A percentile compares a stretch with the other conserved stretches of the same genome.
Conservation (phyloP, 1,284 basidiomycete genomes). For the Trichosporon inkin region DNA sequence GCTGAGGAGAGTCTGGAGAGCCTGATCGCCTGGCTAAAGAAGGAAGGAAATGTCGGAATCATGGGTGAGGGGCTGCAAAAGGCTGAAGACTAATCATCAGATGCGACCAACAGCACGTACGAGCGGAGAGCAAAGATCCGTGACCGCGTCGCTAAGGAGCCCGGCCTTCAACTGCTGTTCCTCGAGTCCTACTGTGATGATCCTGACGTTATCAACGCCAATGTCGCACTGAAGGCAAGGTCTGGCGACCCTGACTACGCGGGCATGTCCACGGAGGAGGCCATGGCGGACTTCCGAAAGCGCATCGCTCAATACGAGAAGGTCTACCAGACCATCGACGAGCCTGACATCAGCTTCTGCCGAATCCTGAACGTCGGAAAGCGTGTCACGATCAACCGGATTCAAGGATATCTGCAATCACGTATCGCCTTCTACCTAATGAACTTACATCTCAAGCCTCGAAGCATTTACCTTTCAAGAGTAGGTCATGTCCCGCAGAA, state of each 20-base stretch:
- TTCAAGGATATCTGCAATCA: constrained; percentile 89
- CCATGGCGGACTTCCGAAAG: constrained; percentile 82
- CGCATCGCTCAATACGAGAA: constrained; percentile 91
- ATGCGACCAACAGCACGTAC: constrained; percentile 88
- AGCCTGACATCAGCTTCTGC: constrained; percentile 78
- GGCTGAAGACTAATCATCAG: constrained; percentile 49
- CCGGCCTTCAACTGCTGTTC: constrained; percentile 85
- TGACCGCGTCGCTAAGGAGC: constrained; percentile 79
- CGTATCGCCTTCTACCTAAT: constrained; percentile 97
- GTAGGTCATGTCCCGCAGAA: constrained; percentile 35
- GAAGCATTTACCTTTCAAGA: constrained; percentile 93
- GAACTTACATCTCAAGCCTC: constrained; percentile 95
- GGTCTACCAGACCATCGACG: constrained; percentile 91
- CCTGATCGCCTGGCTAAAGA: constrained; percentile 91
- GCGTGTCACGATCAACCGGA: constrained; percentile 75
- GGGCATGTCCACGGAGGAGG: constrained; percentile 76
- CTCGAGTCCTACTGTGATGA: constrained; percentile 94
- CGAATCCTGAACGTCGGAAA: constrained; percentile 84
- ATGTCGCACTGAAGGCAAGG: constrained; percentile 90
- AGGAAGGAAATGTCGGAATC: constrained; percentile 95
- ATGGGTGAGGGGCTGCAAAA: constrained; percentile 62
- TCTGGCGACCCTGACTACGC: constrained; percentile 98
- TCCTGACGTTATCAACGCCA: constrained; percentile 86
- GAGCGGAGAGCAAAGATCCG: constrained; percentile 74
- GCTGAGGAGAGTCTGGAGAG: constrained; percentile 91